A percentile compares a stretch with the other conserved stretches of the same genome.
Conservation (phyloP, 148 eudicot genomes). For the Polygonum maritimum region DNA sequence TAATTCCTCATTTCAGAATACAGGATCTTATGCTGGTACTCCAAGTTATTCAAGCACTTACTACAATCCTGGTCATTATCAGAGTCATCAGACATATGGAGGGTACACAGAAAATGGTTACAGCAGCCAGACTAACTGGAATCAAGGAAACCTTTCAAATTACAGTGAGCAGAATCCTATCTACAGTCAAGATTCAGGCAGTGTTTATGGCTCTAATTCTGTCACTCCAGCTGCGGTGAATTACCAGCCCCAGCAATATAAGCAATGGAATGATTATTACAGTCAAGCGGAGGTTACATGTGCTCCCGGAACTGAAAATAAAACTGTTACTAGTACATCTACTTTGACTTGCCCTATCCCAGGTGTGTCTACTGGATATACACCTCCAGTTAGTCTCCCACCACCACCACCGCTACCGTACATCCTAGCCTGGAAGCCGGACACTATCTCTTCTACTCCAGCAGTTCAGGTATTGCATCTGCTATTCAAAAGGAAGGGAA, state of each 20-base stretch:
- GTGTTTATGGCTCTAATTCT: constrained; percentile 51
- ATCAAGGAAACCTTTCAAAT: constrained; percentile 57
- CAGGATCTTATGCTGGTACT: constrained; percentile 98
- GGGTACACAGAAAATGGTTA: constrained; percentile 62
- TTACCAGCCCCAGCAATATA: constrained; percentile 61
- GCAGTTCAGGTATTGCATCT: constrained; percentile 63
- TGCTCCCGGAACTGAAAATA: constrained; percentile 97
- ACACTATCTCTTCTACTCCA: constrained; percentile 41
- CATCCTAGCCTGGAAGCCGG: constrained; percentile 61
- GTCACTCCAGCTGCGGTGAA: constrained; percentile 37
- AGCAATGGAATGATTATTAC: constrained; percentile 97
- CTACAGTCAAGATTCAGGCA: constrained; percentile 62
- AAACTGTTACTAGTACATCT: constrained; percentile 44
- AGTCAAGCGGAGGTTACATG: constrained; percentile 86
- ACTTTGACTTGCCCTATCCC: constrained; percentile 44
- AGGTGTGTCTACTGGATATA: constrained; percentile 46
- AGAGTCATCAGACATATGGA: constrained; percentile 99
- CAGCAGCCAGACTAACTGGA: constrained; percentile 77
- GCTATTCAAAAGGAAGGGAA: neutral
- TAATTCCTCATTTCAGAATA: constrained; percentile 97
- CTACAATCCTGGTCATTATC: constrained; percentile 99
- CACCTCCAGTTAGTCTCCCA: constrained; percentile 46
- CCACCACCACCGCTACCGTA: constrained; percentile 49
- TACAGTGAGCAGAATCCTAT: constrained; percentile 61
- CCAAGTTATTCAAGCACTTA: constrained; percentile 98